These are phyloP conservation scores for Calocybe indica DNA, from an alignment of 768 basidiomycete genomes.

Conservation along the genomic window DNA sequence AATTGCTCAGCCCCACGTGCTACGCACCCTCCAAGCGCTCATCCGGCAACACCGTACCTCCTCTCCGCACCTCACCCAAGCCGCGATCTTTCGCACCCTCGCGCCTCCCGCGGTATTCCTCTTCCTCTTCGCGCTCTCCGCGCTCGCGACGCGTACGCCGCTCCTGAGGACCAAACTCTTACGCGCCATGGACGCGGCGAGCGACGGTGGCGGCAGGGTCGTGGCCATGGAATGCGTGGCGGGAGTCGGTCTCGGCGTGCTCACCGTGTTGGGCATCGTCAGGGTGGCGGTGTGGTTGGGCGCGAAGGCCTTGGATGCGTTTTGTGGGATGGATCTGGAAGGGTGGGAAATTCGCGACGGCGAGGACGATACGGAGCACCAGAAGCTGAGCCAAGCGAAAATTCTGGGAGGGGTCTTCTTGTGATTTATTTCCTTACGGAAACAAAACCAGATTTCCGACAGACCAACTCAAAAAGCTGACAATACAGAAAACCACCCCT, in stretches of 20 bases:
- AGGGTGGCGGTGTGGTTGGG: conserved; percentile 5
- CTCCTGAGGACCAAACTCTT: neutral
- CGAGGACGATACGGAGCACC: neutral
- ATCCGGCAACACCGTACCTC: conserved; percentile 1
- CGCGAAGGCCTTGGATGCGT: conserved; percentile 4
- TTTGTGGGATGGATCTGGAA: conserved; percentile 11
- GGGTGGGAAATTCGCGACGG: neutral
- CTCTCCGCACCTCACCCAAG: conserved; percentile 4
- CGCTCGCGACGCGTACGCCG: conserved; percentile 2
- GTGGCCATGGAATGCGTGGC: too few relatives aligned
- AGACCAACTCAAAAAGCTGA: too few relatives aligned
- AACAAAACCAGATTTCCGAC: too few relatives aligned
- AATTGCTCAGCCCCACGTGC: neutral
- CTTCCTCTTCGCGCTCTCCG: conserved; percentile 5
- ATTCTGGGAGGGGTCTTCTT: conserved; percentile 4
- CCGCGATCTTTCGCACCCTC: conserved; percentile 7
- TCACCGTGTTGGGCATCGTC: neutral
- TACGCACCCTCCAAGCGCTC: conserved; percentile 6
- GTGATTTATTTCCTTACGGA: neutral
- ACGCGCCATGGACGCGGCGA: neutral
- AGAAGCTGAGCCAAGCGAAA: conserved; percentile 6
- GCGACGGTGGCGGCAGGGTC: neutral
- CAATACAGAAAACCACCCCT: too few relatives aligned
- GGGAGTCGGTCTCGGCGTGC: neutral
- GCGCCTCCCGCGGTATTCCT: conserved; percentile 9